Evolutionary conservation across 2,329 filamentous ascomycete species (phyloP).

Genomic region (Plectosphaerella plurivora): DNA sequence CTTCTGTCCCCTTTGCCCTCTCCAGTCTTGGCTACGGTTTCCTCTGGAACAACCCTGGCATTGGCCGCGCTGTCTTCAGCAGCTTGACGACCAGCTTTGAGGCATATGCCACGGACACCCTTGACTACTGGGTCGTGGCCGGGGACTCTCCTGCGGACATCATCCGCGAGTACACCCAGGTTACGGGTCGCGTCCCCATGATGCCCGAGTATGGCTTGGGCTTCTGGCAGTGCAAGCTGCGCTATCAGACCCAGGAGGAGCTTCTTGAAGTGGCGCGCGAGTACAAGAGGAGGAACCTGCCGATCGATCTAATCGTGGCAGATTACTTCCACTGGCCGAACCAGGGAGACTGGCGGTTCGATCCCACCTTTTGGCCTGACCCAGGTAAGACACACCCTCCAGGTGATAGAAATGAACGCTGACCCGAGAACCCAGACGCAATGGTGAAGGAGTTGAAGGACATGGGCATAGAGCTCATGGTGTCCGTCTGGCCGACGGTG

Average conservation of each 20-base stretch:
- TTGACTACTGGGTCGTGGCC: slow-evolving; percentile 63
- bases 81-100: slow-evolving; percentile 60
- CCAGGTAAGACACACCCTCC: slow-evolving; percentile 23
- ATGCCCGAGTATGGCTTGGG: slow-evolving; percentile 63
- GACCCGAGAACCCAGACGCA: slow-evolving; percentile 30
- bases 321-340: slow-evolving; percentile 63
- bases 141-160: slow-evolving; percentile 52
- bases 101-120: slow-evolving; percentile 48
- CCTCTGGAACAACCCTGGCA: slow-evolving; percentile 61
- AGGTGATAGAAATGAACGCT: neutral
- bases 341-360: slow-evolving; percentile 66
- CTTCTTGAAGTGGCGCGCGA: slow-evolving; percentile 53
- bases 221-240: slow-evolving; percentile 61
- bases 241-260: slow-evolving; percentile 60
- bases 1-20: slow-evolving; percentile 58
- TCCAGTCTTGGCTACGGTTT: slow-evolving; percentile 59
- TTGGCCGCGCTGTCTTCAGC: slow-evolving; percentile 57
- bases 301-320: slow-evolving; percentile 56
- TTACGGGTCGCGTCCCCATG: slow-evolving; percentile 56
- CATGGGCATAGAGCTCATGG: slow-evolving; percentile 60
- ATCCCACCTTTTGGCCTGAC: slow-evolving; percentile 60
- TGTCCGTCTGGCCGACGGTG: slow-evolving; percentile 65
- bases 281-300: slow-evolving; percentile 45
- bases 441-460: slow-evolving; percentile 58
- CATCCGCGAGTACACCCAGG: slow-evolving; percentile 48